phyloP scores from a whole-genome alignment of 1,139 yeast species.

The Candida frijolesensis region DNA sequence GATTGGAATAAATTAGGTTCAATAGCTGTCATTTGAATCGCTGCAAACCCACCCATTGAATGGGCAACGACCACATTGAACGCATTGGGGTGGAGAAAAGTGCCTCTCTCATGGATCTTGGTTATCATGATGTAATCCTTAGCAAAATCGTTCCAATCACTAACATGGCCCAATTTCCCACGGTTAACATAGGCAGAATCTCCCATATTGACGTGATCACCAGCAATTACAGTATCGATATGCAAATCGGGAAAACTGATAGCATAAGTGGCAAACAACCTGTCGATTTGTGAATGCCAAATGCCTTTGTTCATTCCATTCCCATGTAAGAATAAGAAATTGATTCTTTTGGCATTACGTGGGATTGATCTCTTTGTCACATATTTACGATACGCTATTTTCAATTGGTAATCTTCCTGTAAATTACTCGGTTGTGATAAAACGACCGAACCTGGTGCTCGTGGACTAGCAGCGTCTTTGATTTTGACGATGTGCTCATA shows the following conservation, averaged over 20 bases:
- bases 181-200: constrained; percentile 61
- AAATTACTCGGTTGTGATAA: constrained; percentile 21
- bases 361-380: constrained; percentile 20
- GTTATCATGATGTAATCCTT: constrained; percentile 56
- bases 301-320: constrained; percentile 68
- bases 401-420: constrained; percentile 29
- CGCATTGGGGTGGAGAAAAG: constrained; percentile 26
- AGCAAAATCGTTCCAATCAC: constrained; percentile 66
- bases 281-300: constrained; percentile 61
- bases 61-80: constrained; percentile 64
- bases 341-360: constrained; percentile 35
- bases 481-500: constrained; percentile 14
- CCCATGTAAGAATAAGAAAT: constrained; percentile 65
- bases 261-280: constrained; percentile 28
- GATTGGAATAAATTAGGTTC: constrained; percentile 61
- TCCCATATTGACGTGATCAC: constrained; percentile 65
- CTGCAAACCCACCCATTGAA: constrained; percentile 68
- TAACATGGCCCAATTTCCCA: constrained; percentile 53
- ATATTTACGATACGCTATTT: constrained; percentile 39
- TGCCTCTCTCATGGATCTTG: constrained; percentile 31
- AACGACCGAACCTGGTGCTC: constrained; percentile 31
- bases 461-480: constrained; percentile 32
- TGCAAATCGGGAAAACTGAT: constrained; percentile 23
- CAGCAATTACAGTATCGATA: constrained; percentile 42
- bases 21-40: constrained; percentile 48